phyloP scores from a whole-genome alignment of 2,329 filamentous ascomycete genomes.

The Fusarium sp. region DNA sequence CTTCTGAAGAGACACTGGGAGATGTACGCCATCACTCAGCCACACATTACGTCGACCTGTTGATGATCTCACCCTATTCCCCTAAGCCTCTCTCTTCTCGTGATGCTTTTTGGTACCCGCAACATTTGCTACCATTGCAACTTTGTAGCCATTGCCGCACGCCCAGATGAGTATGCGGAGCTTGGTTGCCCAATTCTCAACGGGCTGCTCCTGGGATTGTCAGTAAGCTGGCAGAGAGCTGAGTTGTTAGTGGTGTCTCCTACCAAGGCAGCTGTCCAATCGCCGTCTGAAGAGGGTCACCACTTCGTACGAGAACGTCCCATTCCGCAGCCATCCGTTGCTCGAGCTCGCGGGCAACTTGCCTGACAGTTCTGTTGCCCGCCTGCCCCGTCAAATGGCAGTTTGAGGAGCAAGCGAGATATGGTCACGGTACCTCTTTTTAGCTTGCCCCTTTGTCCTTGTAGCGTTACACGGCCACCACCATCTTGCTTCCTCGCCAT shows the following conservation, averaged over 20 bases:
- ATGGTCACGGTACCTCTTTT: slow-evolving; percentile 35
- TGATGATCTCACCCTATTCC: background rate
- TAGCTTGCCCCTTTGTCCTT: slow-evolving; percentile 27
- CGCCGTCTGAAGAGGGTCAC: slow-evolving; percentile 17
- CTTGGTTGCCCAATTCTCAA: background rate
- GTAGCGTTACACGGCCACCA: slow-evolving; percentile 29
- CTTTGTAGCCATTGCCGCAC: slow-evolving; percentile 25
- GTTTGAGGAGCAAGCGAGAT: slow-evolving; percentile 6
- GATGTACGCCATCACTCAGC: background rate
- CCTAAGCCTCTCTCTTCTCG: background rate
- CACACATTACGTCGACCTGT: background rate
- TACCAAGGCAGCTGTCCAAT: slow-evolving; percentile 21
- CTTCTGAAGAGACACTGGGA: background rate
- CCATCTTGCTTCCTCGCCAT: slow-evolving; percentile 6
- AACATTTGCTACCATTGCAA: background rate
- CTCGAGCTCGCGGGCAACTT: background rate
- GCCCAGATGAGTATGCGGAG: background rate
- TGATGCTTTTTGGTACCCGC: background rate
- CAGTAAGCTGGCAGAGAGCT: slow-evolving; percentile 19
- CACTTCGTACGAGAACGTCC: slow-evolving; percentile 4
- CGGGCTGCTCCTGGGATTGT: background rate
- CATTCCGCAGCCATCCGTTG: slow-evolving; percentile 1
- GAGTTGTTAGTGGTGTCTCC: slow-evolving; percentile 18
- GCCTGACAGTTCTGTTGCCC: slow-evolving; percentile 17
- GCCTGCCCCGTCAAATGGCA: slow-evolving; percentile 17